A percentile compares a stretch with the other conserved stretches of the same genome.
phyloP scores from a whole-genome alignment of 495 filamentous ascomycete species.

The Annulohypoxylon nitens region DNA sequence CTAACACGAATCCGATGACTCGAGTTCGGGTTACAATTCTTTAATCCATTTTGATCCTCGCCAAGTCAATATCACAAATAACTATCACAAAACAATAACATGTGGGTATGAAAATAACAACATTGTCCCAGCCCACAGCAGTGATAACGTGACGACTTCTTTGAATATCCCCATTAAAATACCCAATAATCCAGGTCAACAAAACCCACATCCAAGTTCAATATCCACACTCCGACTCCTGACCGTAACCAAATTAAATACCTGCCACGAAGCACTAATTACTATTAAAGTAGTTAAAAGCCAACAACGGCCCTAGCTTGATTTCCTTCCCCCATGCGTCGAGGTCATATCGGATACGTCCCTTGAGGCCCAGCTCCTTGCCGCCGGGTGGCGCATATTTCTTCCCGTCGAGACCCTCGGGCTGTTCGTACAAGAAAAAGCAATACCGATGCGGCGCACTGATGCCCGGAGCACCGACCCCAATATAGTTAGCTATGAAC shows the following conservation, averaged over 20 bases:
- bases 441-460: conserved; percentile 69
- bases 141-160: background rate
- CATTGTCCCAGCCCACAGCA: background rate
- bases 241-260: background rate
- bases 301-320: conserved; percentile 62
- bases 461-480: conserved; percentile 64
- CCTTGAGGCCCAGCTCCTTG: conserved; percentile 54
- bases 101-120: background rate
- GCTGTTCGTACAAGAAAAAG: conserved; percentile 71
- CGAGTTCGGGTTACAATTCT: background rate
- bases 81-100: background rate
- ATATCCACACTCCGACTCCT: background rate
- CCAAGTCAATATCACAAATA: background rate
- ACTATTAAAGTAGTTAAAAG: conserved; percentile 66
- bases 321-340: conserved; percentile 63
- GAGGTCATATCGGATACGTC: conserved; percentile 65
- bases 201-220: background rate
- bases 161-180: background rate
- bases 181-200: background rate
- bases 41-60: background rate
- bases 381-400: conserved; percentile 56
- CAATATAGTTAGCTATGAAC: conserved; percentile 61
- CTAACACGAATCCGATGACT: background rate
- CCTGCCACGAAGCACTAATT: conserved; percentile 17
- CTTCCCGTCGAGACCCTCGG: conserved; percentile 60